These are phyloP conservation scores for Daldinia caldariorum DNA, from an alignment of 495 filamentous ascomycete genomes.

Conservation along the genomic window DNA sequence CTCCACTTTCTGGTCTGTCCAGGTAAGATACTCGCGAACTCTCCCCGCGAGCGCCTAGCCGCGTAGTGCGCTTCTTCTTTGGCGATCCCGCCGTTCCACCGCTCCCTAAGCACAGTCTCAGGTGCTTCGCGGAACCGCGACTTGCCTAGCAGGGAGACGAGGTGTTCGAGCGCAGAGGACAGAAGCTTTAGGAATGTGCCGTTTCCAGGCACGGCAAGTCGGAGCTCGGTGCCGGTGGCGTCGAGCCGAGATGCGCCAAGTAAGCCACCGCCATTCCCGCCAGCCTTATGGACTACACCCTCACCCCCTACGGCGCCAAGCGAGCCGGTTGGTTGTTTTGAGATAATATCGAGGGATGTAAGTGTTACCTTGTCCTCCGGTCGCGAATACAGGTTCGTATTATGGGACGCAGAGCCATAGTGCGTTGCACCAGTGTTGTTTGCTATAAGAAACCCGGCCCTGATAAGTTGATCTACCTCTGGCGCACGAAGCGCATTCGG, in stretches of 20 bases:
- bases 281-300: conserved; percentile 62
- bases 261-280: conserved; percentile 52
- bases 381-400: conserved; percentile 53
- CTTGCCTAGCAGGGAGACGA: conserved; percentile 72
- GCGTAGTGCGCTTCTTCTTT: conserved; percentile 62
- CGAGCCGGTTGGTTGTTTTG: conserved; percentile 69
- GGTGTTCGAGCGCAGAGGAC: conserved; percentile 69
- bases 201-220: conserved; percentile 75
- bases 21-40: conserved; percentile 74
- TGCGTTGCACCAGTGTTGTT: conserved; percentile 56
- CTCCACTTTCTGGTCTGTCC: conserved; percentile 86
- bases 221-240: conserved; percentile 52
- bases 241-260: conserved; percentile 29
- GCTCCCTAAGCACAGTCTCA: conserved; percentile 71
- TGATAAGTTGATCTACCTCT: conserved; percentile 68
- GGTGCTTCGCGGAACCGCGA: conserved; percentile 72
- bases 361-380: conserved; percentile 63
- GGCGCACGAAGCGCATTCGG: conserved; percentile 57
- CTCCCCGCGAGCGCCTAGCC: conserved; percentile 72
- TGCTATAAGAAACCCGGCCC: conserved; percentile 76
- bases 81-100: conserved; percentile 81
- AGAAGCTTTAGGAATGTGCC: conserved; percentile 80
- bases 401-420: conserved; percentile 56
- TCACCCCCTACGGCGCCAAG: conserved; percentile 70
- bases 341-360: conserved; percentile 63